Evolutionary conservation across 2,329 filamentous ascomycete genomes (phyloP), one percentile per base, ranked within the genome.

Genomic region (Ophiostoma sp.): DNA sequence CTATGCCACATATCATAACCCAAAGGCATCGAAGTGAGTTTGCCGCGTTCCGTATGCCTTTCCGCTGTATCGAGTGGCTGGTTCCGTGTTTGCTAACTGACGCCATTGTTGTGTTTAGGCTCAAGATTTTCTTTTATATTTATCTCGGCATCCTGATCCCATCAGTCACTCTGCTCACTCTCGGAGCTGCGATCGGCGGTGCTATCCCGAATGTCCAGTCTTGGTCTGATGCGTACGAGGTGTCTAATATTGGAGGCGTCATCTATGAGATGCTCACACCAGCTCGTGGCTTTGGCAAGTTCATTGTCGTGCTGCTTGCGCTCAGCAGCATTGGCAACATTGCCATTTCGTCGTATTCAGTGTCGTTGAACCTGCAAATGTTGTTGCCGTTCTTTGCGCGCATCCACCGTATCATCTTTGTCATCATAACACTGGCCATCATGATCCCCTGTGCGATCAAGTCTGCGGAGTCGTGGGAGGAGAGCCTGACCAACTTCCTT

Each of bases 391-490:
- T 80, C 69, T 80, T 88, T 42, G 78, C 83, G 68, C 79, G 80
- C 60, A 79, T 88, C 2, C 86, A 84, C 5, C 84, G 87, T 4
- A 82, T 84, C 70, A 72, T 86, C 66, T 88, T 86, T 73, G 81
- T 85, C 47, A 73, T 89, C 63, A 75, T 87, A 68, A 82, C 85
- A 58, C 84, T 85, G 1, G 83, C 81, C 47, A 80, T 89, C 72
- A 81, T 87, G 72, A 87, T 89, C 69, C 84, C 84, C 1, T 80
- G 86, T 52, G 80, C 84, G 14, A 81, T 89, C 68, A 79, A 78
- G 66, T 86, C 85, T 0, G 83, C 85, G 2, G 77, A 78, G 64
- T 77, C 81, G 68, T 88, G 88, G 78, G 85, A 87, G 74, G 75
- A 79, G 70, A 85, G 82, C 71, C 78, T 88, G 40, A 79, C 83